Evolutionary conservation across 2,329 filamentous ascomycete genomes (phyloP), one percentile per base, ranked within the genome.

Genomic region (Lasiodiplodia gonubiensis): DNA sequence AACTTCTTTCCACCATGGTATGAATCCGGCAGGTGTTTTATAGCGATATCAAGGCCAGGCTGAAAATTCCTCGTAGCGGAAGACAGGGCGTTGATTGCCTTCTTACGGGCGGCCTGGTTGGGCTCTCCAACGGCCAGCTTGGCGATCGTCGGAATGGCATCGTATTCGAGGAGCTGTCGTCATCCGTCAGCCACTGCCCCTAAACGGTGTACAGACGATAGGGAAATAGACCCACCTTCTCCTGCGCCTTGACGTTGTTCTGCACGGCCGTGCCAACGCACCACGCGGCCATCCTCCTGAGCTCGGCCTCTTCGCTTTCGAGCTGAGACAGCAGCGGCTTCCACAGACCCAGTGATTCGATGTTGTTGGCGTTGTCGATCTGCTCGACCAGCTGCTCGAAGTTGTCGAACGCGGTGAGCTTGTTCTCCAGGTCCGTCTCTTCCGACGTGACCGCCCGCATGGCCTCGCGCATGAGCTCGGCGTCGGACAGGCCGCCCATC

Each of bases 361-460:
- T 87, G 81, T 97, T 96, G 84, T 98, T 99, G 68, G 95, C 94
- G 79, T 99, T 99, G 84, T 99, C 95, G 73, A 98, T 88, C 70
- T 88, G 89, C 83, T 97, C 93, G 74, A 97, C 90, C 68, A 97
- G 84, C 79, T 97, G 92, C 82, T 97, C 94, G 70, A 97, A 91
- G 82, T 97, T 97, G 86, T 97, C 94, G 80, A 97, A 96, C 46
- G 94, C 94, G 68, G 89, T 87, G 65, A 96, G 81, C 78, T 92
- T 93, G 80, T 92, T 88, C 52, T 93, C 90, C 60, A 94, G 84
- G 4, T 87, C 86, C 67, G 90, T 82, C 67, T 90, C 85, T 10
- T 81, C 71, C 21, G 88, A 88, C 11, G 84, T 86, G 75, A 97
- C 90, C 67, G 91, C 88, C 33, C 86, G 85, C 89, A 99, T 97